phyloP scores from a whole-genome alignment of 148 eudicot genomes.

The Cornus florida region DNA sequence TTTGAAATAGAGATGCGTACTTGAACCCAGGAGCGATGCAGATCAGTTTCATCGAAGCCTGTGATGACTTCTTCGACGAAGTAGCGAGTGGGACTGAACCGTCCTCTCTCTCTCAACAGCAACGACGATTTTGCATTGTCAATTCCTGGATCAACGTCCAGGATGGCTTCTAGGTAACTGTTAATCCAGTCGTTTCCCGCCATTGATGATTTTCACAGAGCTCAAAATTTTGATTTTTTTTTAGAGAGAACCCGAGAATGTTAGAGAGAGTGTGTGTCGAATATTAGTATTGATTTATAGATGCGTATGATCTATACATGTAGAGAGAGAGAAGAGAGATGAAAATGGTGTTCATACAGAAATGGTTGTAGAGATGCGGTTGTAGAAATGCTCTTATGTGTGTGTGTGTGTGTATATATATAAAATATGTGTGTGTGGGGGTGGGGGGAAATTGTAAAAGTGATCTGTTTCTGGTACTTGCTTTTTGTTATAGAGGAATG shows the following conservation, averaged over 20 bases:
- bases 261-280: too few relatives aligned
- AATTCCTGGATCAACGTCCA: constrained; percentile 83
- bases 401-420: background rate
- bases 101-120: constrained; percentile 73
- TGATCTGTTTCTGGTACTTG: too few relatives aligned
- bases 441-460: too few relatives aligned
- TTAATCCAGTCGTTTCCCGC: constrained; percentile 99
- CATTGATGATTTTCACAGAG: constrained; percentile 32
- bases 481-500: background rate
- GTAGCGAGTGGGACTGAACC: constrained; percentile 90
- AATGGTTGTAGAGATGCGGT: background rate
- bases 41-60: constrained; percentile 94
- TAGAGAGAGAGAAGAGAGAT: background rate
- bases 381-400: background rate
- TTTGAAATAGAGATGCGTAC: constrained; percentile 3
- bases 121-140: constrained; percentile 81
- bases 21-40: constrained; percentile 87
- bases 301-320: too few relatives aligned
- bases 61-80: constrained; percentile 87
- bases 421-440: too few relatives aligned
- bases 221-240: too few relatives aligned
- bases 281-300: too few relatives aligned
- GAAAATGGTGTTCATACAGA: background rate
- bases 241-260: too few relatives aligned
- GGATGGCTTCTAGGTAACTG: constrained; percentile 90